phyloP scores from a whole-genome alignment of 345 rosid species.

The Angophora floribunda region DNA sequence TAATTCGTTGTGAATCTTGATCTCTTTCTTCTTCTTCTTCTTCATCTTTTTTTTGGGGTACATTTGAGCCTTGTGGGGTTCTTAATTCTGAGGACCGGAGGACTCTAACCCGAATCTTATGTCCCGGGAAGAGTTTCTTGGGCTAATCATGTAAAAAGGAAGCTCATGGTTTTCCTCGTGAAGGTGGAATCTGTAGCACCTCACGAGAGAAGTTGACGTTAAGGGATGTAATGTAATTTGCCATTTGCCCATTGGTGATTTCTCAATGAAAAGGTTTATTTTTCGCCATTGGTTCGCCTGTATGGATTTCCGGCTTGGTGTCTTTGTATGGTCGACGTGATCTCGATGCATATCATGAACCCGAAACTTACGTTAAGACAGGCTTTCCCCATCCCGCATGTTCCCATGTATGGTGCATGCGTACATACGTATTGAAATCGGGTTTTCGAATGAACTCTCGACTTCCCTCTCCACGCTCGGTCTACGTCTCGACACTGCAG shows the following conservation, averaged over 20 bases:
- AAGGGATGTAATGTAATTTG: conserved; percentile 1
- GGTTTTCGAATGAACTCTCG: not conserved
- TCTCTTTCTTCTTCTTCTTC: not conserved
- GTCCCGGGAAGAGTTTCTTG: conserved; percentile 12
- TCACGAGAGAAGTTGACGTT: conserved; percentile 48
- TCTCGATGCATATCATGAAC: not conserved
- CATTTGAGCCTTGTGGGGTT: conserved; percentile 15
- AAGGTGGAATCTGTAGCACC: conserved; percentile 7
- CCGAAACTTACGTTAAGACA: not conserved
- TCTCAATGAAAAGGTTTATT: not conserved
- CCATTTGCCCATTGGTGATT: not conserved
- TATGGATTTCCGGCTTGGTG: not conserved
- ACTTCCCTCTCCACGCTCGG: not conserved
- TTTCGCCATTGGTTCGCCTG: not conserved
- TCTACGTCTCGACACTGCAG: too few species aligned
- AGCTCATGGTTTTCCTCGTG: conserved; percentile 49
- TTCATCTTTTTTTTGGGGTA: not conserved
- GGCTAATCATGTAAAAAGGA: conserved; percentile 32
- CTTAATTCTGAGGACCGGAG: conserved; percentile 11
- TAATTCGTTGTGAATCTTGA: not conserved
- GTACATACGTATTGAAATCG: not conserved
- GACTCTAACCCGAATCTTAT: conserved; percentile 16
- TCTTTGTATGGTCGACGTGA: not conserved
- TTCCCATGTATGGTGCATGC: not conserved
- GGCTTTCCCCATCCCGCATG: not conserved